phyloP scores from a whole-genome alignment of 2,329 filamentous ascomycete species.

The Verticillium nubilum region DNA sequence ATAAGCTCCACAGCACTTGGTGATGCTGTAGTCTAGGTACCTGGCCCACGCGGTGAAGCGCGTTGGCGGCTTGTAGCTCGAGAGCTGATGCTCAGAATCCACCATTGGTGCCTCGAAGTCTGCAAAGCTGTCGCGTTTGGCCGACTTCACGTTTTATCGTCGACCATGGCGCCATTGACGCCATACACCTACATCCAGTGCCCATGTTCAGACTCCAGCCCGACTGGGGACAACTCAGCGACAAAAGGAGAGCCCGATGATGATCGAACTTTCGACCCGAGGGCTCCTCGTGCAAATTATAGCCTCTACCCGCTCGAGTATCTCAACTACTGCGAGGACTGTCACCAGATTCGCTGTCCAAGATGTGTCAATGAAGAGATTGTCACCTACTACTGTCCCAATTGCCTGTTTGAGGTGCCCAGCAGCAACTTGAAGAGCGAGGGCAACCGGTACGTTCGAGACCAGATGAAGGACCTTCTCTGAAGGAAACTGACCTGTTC shows the following conservation, averaged over 20 bases:
- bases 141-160: not conserved
- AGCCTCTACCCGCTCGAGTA: conserved; percentile 90
- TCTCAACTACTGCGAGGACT: conserved; percentile 94
- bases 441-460: conserved; percentile 69
- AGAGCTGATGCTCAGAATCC: not conserved
- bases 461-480: not conserved
- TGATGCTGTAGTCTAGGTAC: not conserved
- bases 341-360: conserved; percentile 90
- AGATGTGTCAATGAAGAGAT: conserved; percentile 91
- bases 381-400: conserved; percentile 91
- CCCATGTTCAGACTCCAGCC: conserved; percentile 48
- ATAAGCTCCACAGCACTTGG: not conserved
- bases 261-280: conserved; percentile 79
- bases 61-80: not conserved
- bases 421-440: conserved; percentile 89
- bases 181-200: conserved; percentile 65
- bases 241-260: conserved; percentile 48
- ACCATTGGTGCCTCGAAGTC: not conserved
- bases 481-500: conserved; percentile 3
- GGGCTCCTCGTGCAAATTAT: conserved; percentile 79
- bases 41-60: not conserved
- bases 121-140: not conserved
- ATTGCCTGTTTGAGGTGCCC: conserved; percentile 91
- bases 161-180: conserved; percentile 42
- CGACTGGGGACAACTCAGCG: conserved; percentile 24